A percentile compares a stretch with the other conserved stretches of the same genome.
phyloP scores from a whole-genome alignment of 176 grass and related monocot species.

The Alopecurus myosuroides region DNA sequence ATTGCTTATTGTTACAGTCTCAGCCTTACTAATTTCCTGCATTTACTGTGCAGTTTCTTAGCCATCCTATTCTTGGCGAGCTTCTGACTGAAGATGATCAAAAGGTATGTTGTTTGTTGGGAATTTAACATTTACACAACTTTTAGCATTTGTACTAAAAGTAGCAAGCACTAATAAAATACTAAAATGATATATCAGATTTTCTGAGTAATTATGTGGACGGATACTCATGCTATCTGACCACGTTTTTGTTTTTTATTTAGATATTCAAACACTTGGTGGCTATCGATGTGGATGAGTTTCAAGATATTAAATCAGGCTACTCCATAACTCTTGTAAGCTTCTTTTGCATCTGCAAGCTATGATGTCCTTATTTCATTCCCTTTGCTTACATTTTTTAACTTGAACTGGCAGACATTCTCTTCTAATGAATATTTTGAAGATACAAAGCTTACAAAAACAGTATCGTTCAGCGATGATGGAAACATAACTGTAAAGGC shows the following conservation, averaged over 20 bases:
- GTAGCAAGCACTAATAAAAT: background rate
- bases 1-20: background rate
- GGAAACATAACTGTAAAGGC: conserved; percentile 51
- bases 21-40: background rate
- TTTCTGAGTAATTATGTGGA: background rate
- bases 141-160: background rate
- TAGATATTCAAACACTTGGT: conserved; percentile 88
- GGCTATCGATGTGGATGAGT: conserved; percentile 76
- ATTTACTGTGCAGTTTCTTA: conserved; percentile 63
- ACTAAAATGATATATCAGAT: background rate
- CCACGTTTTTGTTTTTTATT: conserved; percentile 4
- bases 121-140: background rate
- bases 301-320: conserved; percentile 81
- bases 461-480: conserved; percentile 56
- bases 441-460: conserved; percentile 71
- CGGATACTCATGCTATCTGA: background rate
- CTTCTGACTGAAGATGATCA: conserved; percentile 78
- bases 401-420: conserved; percentile 52
- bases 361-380: background rate
- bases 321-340: conserved; percentile 80
- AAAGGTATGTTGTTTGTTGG: conserved; percentile 37
- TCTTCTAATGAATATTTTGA: conserved; percentile 79
- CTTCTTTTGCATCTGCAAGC: conserved; percentile 6
- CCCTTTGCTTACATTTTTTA: conserved; percentile 21
- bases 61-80: conserved; percentile 75